A percentile compares a stretch with the other conserved stretches of the same genome.
phyloP scores from a whole-genome alignment of 108 stramenopile genomes.

The Cyclotella atomus region DNA sequence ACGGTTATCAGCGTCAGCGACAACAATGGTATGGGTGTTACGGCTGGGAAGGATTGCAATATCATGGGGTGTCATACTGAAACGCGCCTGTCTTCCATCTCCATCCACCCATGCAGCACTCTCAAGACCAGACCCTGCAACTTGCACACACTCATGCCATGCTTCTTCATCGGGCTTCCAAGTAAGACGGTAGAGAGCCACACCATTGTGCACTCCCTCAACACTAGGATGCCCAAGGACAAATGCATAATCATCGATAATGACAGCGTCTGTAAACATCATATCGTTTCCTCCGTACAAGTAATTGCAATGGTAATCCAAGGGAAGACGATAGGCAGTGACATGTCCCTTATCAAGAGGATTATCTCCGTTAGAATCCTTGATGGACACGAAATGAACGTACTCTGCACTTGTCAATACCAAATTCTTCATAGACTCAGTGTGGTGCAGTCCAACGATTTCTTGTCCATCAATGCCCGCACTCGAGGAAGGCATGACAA shows the following conservation, averaged over 20 bases:
- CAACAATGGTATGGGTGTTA: slow-evolving; percentile 27
- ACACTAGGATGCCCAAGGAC: slow-evolving; percentile 39
- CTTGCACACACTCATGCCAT: slow-evolving; percentile 44
- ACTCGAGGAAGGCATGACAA: slow-evolving; percentile 16
- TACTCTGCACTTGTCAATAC: slow-evolving; percentile 32
- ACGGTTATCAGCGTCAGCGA: slow-evolving; percentile 48
- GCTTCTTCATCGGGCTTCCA: slow-evolving; percentile 43
- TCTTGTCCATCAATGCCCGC: slow-evolving; percentile 35
- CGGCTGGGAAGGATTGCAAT: slow-evolving; percentile 34
- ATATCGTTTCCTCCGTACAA: slow-evolving; percentile 37
- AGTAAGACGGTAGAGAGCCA: slow-evolving; percentile 50
- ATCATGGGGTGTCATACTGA: slow-evolving; percentile 44
- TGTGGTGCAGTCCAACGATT: slow-evolving; percentile 44
- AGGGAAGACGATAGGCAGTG: slow-evolving; percentile 34
- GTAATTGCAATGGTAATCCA: slow-evolving; percentile 51
- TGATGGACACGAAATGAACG: slow-evolving; percentile 40
- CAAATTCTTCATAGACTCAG: slow-evolving; percentile 29
- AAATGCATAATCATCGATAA: slow-evolving; percentile 56
- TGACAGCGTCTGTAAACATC: slow-evolving; percentile 43
- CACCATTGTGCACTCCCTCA: slow-evolving; percentile 36
- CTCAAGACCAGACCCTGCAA: slow-evolving; percentile 44
- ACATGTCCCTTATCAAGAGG: slow-evolving; percentile 28
- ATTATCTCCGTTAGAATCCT: slow-evolving; percentile 27
- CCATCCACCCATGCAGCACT: slow-evolving; percentile 47
- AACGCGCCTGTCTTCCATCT: slow-evolving; percentile 33